These are phyloP conservation scores for Sorghum bicolor DNA, from an alignment of 176 grass and related monocot species.

Conservation along the genomic window DNA sequence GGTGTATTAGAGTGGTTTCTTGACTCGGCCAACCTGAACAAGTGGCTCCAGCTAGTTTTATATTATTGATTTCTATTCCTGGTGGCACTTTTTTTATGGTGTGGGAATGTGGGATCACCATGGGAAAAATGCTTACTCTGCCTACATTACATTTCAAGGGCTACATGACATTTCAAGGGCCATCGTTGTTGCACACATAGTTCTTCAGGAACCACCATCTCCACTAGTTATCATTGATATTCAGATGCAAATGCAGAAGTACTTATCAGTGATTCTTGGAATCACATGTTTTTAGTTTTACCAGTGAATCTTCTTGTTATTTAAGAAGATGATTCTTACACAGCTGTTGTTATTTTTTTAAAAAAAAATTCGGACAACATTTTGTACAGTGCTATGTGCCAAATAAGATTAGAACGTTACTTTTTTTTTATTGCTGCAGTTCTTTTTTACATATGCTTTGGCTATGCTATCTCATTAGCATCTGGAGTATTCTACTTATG, in stretches of 20 bases:
- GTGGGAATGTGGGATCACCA: background rate
- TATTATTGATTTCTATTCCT: background rate
- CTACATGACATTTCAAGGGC: background rate
- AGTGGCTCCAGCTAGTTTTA: background rate
- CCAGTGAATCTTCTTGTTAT: background rate
- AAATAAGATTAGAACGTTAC: background rate
- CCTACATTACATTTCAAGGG: background rate
- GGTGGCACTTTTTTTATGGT: background rate
- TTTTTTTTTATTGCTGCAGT: background rate
- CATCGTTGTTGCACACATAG: background rate
- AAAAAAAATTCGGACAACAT: background rate
- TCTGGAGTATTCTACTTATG: conserved; percentile 18
- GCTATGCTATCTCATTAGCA: conserved; percentile 6
- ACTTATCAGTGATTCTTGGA: background rate
- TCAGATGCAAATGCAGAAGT: background rate
- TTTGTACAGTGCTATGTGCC: background rate
- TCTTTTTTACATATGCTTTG: conserved; percentile 1
- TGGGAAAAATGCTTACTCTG: background rate
- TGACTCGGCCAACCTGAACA: conserved; percentile 19
- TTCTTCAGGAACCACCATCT: background rate
- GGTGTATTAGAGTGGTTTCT: conserved; percentile 18
- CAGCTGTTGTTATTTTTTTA: background rate
- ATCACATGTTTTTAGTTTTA: background rate
- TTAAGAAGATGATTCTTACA: background rate
- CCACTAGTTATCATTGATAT: background rate